phyloP scores from a whole-genome alignment of 2,329 filamentous ascomycete genomes.

The Fusarium sp. region DNA sequence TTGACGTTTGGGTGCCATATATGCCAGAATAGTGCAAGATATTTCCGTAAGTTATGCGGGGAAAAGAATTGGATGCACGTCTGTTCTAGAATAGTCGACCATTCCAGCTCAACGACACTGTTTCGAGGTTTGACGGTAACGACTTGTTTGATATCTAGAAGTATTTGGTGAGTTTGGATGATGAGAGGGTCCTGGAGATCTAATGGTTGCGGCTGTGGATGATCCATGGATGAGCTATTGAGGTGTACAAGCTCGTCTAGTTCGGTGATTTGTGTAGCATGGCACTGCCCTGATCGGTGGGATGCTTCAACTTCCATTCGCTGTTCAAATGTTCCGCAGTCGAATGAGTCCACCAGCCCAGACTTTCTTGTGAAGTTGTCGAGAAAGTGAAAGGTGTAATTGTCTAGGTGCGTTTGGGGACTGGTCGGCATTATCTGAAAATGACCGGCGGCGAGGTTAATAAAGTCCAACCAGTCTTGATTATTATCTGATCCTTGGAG shows the following conservation, averaged over 20 bases:
- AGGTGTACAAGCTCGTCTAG: neutral
- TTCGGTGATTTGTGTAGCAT: accelerated
- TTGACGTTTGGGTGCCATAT: constrained; percentile 5
- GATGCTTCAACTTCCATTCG: neutral
- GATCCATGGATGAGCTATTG: too few species aligned
- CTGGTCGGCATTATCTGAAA: neutral
- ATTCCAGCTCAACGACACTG: neutral
- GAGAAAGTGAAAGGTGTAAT: neutral
- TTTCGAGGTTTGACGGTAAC: neutral
- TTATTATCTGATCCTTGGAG: neutral
- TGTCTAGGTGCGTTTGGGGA: neutral
- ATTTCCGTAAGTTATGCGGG: neutral
- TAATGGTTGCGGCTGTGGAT: neutral
- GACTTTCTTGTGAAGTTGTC: neutral
- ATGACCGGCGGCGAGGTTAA: neutral
- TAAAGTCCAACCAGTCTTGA: neutral
- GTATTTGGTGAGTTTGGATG: neutral
- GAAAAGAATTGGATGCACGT: neutral
- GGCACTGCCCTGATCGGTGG: neutral
- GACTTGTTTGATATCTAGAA: neutral
- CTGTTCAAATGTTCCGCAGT: neutral
- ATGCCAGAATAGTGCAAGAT: neutral
- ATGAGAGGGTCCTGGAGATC: neutral
- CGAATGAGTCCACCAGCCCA: neutral
- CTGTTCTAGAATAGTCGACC: neutral